Evolutionary conservation across 2,329 filamentous ascomycete species (phyloP).

Genomic region (Alternaria incomplexa): DNA sequence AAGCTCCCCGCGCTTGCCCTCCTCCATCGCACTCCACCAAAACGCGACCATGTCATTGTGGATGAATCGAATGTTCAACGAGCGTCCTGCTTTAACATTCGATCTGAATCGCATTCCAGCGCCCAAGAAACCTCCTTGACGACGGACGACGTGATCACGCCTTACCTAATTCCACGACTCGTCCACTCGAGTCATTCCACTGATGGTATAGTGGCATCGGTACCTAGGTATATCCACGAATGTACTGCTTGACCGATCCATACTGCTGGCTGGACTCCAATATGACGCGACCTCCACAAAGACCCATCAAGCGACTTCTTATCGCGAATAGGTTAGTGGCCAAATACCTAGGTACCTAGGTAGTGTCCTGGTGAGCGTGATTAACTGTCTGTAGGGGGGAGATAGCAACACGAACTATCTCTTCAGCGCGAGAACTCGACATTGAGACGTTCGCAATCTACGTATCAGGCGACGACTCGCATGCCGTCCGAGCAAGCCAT

Average conservation of each 20-base stretch:
- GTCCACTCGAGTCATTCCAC: background rate
- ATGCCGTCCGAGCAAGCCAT: slow-evolving; percentile 60
- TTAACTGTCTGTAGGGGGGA: slow-evolving; percentile 58
- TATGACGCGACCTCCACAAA: slow-evolving; percentile 33
- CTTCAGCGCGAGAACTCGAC: slow-evolving; percentile 64
- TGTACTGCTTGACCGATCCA: background rate
- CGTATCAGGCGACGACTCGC: slow-evolving; percentile 61
- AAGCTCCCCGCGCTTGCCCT: slow-evolving; percentile 28
- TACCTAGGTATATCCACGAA: background rate
- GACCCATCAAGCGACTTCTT: slow-evolving; percentile 58
- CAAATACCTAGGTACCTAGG: too few relatives aligned
- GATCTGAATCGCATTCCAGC: background rate
- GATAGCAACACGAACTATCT: slow-evolving; percentile 67
- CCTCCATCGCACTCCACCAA: background rate
- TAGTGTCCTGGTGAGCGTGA: too few relatives aligned
- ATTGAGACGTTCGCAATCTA: slow-evolving; percentile 64
- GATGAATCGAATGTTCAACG: background rate
- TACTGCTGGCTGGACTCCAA: background rate
- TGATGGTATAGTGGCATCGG: background rate
- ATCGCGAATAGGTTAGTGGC: slow-evolving; percentile 58
- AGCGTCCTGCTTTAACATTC: background rate
- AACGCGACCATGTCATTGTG: background rate
- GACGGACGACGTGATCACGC: background rate
- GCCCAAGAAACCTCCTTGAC: background rate
- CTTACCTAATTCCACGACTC: background rate